These are phyloP conservation scores for Xylariaceae sp. DNA, from an alignment of 2,329 filamentous ascomycete species.

Conservation along the genomic window DNA sequence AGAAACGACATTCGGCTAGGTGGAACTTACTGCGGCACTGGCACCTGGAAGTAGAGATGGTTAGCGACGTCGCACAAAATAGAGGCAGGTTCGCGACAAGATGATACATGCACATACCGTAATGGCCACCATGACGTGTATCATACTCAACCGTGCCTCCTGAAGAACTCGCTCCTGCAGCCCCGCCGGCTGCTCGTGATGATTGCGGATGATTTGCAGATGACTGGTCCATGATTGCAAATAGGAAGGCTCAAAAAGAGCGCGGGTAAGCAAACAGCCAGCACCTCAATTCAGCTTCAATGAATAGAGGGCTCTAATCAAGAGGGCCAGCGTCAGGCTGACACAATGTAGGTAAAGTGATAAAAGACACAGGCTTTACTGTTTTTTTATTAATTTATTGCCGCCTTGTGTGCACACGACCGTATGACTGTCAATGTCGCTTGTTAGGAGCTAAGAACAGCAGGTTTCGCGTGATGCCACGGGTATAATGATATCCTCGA, in stretches of 20 bases:
- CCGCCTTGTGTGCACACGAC: slow-evolving; percentile 17
- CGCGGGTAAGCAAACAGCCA: slow-evolving; percentile 5
- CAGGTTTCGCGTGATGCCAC: slow-evolving; percentile 7
- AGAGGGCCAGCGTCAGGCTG: slow-evolving; percentile 22
- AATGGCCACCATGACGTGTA: slow-evolving; percentile 76
- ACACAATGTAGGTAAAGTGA: too few species aligned
- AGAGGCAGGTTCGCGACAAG: slow-evolving; percentile 35
- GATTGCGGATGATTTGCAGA: slow-evolving; percentile 65
- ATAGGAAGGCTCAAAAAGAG: slow-evolving; percentile 6
- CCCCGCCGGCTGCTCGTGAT: slow-evolving; percentile 35
- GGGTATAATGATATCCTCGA: slow-evolving; percentile 8
- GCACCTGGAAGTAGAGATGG: slow-evolving; percentile 51
- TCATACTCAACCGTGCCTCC: slow-evolving; percentile 63
- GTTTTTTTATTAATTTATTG: slow-evolving; percentile 7
- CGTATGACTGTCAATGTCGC: slow-evolving; percentile 15
- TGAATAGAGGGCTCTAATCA: neutral
- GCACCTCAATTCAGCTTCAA: slow-evolving; percentile 10
- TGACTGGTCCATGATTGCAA: slow-evolving; percentile 59
- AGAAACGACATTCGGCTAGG: slow-evolving; percentile 14
- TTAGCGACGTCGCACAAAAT: slow-evolving; percentile 43
- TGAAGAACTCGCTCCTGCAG: slow-evolving; percentile 24
- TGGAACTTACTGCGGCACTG: slow-evolving; percentile 52
- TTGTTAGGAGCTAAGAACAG: slow-evolving; percentile 4
- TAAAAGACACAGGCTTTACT: too few species aligned
- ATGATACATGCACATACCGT: slow-evolving; percentile 62